Conservation (phyloP, 768 basidiomycete genomes). For the Lentinula sp. region DNA sequence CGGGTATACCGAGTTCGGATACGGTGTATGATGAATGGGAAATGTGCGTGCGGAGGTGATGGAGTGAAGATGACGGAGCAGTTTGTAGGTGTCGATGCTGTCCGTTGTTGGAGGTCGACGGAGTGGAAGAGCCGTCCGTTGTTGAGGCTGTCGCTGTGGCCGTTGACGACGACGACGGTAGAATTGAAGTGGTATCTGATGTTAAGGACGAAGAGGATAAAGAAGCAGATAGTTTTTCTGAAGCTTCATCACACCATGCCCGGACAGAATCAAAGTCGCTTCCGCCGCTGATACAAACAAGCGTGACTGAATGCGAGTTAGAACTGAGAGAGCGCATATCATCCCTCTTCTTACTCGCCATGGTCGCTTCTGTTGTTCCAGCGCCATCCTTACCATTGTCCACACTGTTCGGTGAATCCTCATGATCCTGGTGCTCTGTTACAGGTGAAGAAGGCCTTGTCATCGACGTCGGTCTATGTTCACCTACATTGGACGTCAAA, state of each 20-base stretch:
- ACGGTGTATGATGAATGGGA: slow-evolving; percentile 55
- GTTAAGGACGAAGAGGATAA: background rate
- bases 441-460: background rate
- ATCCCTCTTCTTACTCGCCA: background rate
- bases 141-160: too few relatives aligned
- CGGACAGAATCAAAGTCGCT: slow-evolving; percentile 83
- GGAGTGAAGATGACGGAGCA: slow-evolving; percentile 36
- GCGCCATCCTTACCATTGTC: background rate
- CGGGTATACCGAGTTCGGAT: slow-evolving; percentile 79
- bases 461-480: background rate
- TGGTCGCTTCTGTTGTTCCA: background rate
- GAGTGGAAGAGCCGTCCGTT: too few relatives aligned
- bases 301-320: slow-evolving; percentile 40
- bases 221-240: slow-evolving; percentile 12
- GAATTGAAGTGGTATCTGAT: background rate
- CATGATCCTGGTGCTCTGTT: background rate
- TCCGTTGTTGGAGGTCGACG: background rate
- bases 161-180: background rate
- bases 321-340: background rate
- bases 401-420: background rate
- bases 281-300: slow-evolving; percentile 78
- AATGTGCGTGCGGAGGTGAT: slow-evolving; percentile 33
- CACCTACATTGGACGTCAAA: background rate
- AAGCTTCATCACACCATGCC: slow-evolving; percentile 53
- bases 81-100: background rate